These are phyloP conservation scores for Myriangium duriaei DNA, from an alignment of 2,329 filamentous ascomycete species.

Conservation along the genomic window DNA sequence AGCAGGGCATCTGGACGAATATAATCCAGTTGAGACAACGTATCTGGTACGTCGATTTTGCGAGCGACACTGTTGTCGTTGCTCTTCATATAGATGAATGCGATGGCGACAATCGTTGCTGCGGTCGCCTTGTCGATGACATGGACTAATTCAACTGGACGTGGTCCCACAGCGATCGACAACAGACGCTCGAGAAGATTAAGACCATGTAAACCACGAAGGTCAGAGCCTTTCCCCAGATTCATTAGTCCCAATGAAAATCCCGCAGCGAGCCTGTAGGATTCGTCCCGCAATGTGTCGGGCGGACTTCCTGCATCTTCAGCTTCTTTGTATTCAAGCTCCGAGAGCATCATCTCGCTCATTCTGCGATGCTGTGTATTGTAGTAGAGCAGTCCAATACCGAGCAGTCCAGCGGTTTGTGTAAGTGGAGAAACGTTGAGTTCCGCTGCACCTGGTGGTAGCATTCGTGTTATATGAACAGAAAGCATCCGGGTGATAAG, in stretches of 20 bases:
- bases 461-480: slow-evolving; percentile 89
- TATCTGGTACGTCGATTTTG: slow-evolving; percentile 88
- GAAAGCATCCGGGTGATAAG: slow-evolving; percentile 86
- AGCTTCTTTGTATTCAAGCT: slow-evolving; percentile 78
- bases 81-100: slow-evolving; percentile 94
- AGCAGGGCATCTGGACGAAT: slow-evolving; percentile 87
- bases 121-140: slow-evolving; percentile 86
- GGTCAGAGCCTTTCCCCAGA: slow-evolving; percentile 74
- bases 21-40: slow-evolving; percentile 85
- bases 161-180: slow-evolving; percentile 71
- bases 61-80: slow-evolving; percentile 74
- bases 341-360: slow-evolving; percentile 98
- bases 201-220: slow-evolving; percentile 89
- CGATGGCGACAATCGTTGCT: slow-evolving; percentile 80
- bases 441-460: slow-evolving; percentile 84
- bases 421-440: slow-evolving; percentile 85
- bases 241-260: slow-evolving; percentile 93
- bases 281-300: slow-evolving; percentile 77
- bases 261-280: slow-evolving; percentile 88
- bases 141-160: slow-evolving; percentile 84
- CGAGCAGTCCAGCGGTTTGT: slow-evolving; percentile 94
- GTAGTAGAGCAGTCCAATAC: slow-evolving; percentile 86
- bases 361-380: slow-evolving; percentile 93
- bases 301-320: slow-evolving; percentile 56
- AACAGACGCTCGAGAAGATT: slow-evolving; percentile 78